Conservation (phyloP, 2,329 filamentous ascomycete genomes). For the Ceratocystis alfenasii region DNA sequence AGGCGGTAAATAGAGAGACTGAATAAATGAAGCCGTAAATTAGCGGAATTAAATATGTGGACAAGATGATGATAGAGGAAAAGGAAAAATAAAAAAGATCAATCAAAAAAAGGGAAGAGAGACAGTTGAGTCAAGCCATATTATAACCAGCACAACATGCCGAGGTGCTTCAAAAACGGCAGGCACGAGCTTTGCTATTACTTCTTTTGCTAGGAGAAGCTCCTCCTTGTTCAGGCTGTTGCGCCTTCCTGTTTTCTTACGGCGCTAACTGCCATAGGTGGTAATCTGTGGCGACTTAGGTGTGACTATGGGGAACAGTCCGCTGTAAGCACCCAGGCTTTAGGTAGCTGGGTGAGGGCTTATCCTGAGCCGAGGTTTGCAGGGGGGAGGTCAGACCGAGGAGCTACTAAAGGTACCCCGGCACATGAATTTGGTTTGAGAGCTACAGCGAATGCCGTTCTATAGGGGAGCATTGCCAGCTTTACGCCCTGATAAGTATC, state of each 20-base stretch:
- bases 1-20: too few species aligned
- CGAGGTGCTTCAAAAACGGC: constrained; percentile 12
- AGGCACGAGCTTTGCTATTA: background rate
- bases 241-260: background rate
- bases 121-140: background rate
- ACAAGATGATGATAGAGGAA: too few species aligned
- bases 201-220: background rate
- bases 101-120: background rate
- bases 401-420: background rate
- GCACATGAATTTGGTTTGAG: constrained; percentile 8
- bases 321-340: background rate
- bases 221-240: constrained; percentile 1
- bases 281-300: background rate
- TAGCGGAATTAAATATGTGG: too few species aligned
- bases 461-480: too few species aligned
- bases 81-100: background rate
- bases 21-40: too few species aligned
- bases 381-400: constrained; percentile 9
- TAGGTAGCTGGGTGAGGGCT: background rate
- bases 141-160: background rate
- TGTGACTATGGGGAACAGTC: background rate
- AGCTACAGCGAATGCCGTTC: background rate
- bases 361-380: constrained; percentile 12
- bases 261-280: background rate
- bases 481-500: too few species aligned